Percentiles rank a stretch among this genome's conserved stretches.
phyloP scores from a whole-genome alignment of 1,284 basidiomycete genomes.

The Sporisorium scitamineum region DNA sequence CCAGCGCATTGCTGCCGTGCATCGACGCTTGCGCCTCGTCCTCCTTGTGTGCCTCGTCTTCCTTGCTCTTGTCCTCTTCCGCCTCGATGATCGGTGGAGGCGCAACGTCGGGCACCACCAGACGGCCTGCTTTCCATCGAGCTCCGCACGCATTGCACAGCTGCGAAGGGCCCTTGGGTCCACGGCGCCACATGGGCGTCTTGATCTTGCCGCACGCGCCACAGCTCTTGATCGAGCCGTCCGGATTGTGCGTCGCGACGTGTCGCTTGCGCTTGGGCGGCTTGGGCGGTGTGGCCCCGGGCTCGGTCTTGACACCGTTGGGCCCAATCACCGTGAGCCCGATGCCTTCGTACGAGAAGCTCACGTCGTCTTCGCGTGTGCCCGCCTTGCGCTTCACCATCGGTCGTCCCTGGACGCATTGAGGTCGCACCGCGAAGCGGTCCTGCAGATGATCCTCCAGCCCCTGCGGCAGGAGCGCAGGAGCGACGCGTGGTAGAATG shows the following conservation, averaged over 20 bases:
- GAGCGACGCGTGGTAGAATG: constrained; percentile 28
- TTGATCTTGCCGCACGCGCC: constrained; percentile 65
- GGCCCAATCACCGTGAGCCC: constrained; percentile 35
- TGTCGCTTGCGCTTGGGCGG: constrained; percentile 65
- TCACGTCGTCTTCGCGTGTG: constrained; percentile 38
- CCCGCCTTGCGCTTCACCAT: constrained; percentile 63
- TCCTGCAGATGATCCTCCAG: constrained; percentile 64
- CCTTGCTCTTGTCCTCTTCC: constrained; percentile 44
- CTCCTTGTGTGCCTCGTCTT: constrained; percentile 42
- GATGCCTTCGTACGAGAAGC: constrained; percentile 45
- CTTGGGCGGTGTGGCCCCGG: constrained; percentile 32
- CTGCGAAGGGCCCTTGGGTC: constrained; percentile 63
- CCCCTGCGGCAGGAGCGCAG: constrained; percentile 44
- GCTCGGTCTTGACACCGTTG: constrained; percentile 43
- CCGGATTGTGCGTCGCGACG: constrained; percentile 67
- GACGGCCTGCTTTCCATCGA: constrained; percentile 65
- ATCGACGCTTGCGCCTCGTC: constrained; percentile 44
- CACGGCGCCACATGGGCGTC: constrained; percentile 68
- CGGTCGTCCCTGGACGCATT: constrained; percentile 53
- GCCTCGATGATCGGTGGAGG: constrained; percentile 59
- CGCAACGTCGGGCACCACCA: constrained; percentile 64
- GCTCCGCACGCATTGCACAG: constrained; percentile 68
- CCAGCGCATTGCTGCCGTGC: constrained; percentile 50
- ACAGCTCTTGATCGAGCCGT: constrained; percentile 66
- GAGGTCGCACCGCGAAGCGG: constrained; percentile 58